These are phyloP conservation scores for Sequoia sempervirens DNA, from an alignment of 75 land plant genomes.

Conservation along the genomic window DNA sequence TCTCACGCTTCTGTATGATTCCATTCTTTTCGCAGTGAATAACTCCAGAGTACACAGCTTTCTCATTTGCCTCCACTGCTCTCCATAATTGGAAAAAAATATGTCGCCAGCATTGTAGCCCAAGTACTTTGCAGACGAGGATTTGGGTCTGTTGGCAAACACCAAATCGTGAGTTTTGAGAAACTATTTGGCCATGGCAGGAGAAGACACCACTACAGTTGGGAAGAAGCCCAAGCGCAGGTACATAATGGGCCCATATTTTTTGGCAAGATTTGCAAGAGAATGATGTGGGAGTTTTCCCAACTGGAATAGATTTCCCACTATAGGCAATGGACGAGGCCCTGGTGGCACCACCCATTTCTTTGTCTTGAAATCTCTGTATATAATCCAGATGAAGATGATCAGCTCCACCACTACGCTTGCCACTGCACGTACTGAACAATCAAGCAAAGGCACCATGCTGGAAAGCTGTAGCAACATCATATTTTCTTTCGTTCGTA, in stretches of 20 bases:
- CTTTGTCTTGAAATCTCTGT: not conserved
- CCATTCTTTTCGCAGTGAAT: slow-evolving; percentile 8
- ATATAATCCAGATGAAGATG: not conserved
- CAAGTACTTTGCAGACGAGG: not conserved
- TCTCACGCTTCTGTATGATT: not conserved
- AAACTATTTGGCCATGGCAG: slow-evolving; percentile 32
- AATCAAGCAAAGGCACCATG: not conserved
- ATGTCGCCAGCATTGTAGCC: slow-evolving; percentile 7
- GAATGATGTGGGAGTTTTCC: not conserved
- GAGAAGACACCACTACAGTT: slow-evolving; percentile 17
- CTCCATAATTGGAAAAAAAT: not conserved
- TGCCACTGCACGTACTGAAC: no score
- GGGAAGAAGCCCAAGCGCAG: slow-evolving; percentile 15
- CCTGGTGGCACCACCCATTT: slow-evolving; percentile 16
- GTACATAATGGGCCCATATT: slow-evolving; percentile 19
- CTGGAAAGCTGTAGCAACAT: not conserved
- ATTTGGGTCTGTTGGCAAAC: slow-evolving; percentile 23
- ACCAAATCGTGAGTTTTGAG: slow-evolving; percentile 33
- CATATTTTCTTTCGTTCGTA: no score
- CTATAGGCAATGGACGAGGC: slow-evolving; percentile 15
- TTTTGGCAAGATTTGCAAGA: slow-evolving; percentile 6
- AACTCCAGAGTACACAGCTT: slow-evolving; percentile 8
- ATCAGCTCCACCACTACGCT: not conserved
- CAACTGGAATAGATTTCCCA: slow-evolving; percentile 14
- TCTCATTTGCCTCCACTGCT: not conserved